These are phyloP conservation scores for Cryptosporidium tyzzeri DNA, from an alignment of 169 alveolate species.

Conservation along the genomic window DNA sequence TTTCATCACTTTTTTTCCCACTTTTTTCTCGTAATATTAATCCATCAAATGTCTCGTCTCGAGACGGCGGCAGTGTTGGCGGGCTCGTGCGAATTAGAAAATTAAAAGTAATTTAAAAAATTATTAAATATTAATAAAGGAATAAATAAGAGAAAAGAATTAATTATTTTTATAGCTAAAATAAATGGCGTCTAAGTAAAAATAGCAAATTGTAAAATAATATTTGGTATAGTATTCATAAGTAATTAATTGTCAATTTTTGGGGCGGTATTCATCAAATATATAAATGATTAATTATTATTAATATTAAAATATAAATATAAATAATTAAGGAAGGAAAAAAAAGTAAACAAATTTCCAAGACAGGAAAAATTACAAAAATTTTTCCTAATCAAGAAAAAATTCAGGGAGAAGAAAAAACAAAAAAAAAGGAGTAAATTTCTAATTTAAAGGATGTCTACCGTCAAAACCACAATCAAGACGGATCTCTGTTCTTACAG, in stretches of 20 bases:
- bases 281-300: not conserved
- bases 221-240: not conserved
- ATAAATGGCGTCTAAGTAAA: constrained; percentile 24
- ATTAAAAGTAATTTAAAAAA: not conserved
- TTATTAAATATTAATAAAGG: not conserved
- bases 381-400: not conserved
- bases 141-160: too few relatives aligned
- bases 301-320: not conserved
- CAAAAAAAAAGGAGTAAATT: constrained; percentile 7
- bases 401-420: constrained; percentile 17
- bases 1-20: not conserved
- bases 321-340: not conserved
- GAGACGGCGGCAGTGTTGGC: constrained; percentile 52
- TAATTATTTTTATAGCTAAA: not conserved
- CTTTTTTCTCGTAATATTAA: too few relatives aligned
- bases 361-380: constrained; percentile 11
- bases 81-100: not conserved
- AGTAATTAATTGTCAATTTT: not conserved
- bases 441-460: constrained; percentile 78
- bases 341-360: not conserved
- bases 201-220: not conserved
- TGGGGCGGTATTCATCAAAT: not conserved
- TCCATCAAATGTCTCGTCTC: constrained; percentile 41
- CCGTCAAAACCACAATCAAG: constrained; percentile 90
- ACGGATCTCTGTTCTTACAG: constrained; percentile 96